These are phyloP conservation scores for Mollisia scopiformis DNA, from an alignment of 2,329 filamentous ascomycete species.

Conservation along the genomic window DNA sequence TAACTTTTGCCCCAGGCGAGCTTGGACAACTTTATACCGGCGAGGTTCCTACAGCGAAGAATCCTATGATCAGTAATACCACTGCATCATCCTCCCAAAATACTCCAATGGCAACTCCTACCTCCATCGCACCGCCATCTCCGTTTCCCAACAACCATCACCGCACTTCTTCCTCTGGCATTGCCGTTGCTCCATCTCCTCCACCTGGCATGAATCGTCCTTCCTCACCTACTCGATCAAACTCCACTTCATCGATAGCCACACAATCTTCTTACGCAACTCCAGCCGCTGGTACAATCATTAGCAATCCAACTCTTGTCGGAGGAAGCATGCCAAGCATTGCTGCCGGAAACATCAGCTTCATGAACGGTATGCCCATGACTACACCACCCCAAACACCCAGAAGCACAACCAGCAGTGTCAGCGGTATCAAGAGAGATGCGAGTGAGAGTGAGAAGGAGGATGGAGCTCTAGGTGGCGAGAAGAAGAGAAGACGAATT, in stretches of 20 bases:
- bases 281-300: constrained; percentile 43
- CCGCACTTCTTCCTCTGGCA: constrained; percentile 58
- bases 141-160: constrained; percentile 56
- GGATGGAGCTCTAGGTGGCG: constrained; percentile 47
- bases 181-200: constrained; percentile 57
- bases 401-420: constrained; percentile 59
- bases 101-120: constrained; percentile 73
- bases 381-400: constrained; percentile 93
- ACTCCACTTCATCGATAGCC: constrained; percentile 79
- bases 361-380: constrained; percentile 66
- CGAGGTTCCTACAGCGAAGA: constrained; percentile 56
- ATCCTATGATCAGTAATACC: constrained; percentile 40
- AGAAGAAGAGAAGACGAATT: constrained; percentile 70
- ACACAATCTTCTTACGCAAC: constrained; percentile 59
- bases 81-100: constrained; percentile 59
- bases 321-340: constrained; percentile 78
- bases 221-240: constrained; percentile 81
- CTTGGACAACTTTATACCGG: constrained; percentile 81
- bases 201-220: constrained; percentile 63
- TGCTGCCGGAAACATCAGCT: constrained; percentile 63
- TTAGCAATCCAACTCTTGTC: constrained; percentile 79
- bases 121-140: constrained; percentile 64
- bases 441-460: constrained; percentile 53
- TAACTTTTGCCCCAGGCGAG: constrained; percentile 84
- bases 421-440: constrained; percentile 59